Conservation (phyloP, 169 alveolate genomes). For the Plasmodium billcollinsi region DNA sequence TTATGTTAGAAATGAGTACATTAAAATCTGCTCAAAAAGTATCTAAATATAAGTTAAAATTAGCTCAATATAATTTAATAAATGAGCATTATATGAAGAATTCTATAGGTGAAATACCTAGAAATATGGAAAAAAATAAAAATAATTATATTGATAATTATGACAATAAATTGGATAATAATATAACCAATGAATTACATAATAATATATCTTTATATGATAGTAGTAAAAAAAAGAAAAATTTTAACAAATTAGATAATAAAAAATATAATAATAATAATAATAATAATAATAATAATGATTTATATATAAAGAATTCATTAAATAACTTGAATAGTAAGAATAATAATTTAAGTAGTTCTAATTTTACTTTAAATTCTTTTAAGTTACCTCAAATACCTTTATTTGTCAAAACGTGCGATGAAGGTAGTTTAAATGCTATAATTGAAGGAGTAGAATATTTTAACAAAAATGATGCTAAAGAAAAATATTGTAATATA, state of each 20-base stretch:
- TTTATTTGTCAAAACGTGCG: slow-evolving; percentile 90
- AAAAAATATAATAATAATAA: not conserved
- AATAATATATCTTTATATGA: not conserved
- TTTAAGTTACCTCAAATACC: slow-evolving; percentile 70
- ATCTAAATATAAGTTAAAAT: slow-evolving; percentile 83
- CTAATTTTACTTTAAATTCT: not conserved
- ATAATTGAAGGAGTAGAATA: slow-evolving; percentile 84
- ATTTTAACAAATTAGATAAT: not conserved
- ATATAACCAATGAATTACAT: not conserved
- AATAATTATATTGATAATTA: too few species aligned
- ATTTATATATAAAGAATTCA: not conserved
- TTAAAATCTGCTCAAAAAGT: slow-evolving; percentile 77
- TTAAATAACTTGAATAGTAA: not conserved
- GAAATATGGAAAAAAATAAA: too few species aligned
- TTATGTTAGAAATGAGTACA: slow-evolving; percentile 84
- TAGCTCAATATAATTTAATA: slow-evolving; percentile 81
- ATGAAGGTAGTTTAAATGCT: slow-evolving; percentile 93
- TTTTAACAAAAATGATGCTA: slow-evolving; percentile 74
- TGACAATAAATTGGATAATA: too few species aligned
- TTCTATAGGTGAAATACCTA: too few species aligned
- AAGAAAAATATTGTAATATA: slow-evolving; percentile 66
- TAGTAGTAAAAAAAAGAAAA: not conserved
- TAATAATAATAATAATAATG: not conserved
- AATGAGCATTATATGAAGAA: slow-evolving; percentile 21
- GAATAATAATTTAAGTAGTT: not conserved